Percentiles rank a stretch among this genome's conserved stretches.
Evolutionary conservation across 306 rosid species (phyloP).

Genomic region (Prunus kanzakura): DNA sequence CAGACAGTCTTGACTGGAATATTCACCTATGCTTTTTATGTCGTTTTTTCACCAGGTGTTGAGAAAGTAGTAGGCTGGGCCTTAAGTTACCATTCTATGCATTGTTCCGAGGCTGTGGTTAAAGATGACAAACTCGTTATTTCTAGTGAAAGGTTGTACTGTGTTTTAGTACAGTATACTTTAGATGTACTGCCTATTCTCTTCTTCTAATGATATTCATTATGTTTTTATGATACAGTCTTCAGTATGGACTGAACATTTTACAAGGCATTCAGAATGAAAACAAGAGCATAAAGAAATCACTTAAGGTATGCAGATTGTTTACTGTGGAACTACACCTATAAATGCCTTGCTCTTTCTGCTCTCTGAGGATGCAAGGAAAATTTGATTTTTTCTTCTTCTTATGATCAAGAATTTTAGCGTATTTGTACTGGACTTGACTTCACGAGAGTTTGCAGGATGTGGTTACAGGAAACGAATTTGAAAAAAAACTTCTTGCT

Average conservation of each 20-base stretch:
- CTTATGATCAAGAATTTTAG: background rate
- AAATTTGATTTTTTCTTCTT: background rate
- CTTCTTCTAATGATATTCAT: constrained; percentile 7
- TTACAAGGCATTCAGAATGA: constrained; percentile 72
- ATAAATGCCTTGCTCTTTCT: background rate
- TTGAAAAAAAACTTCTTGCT: constrained; percentile 85
- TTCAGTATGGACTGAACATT: constrained; percentile 65
- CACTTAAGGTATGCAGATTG: constrained; percentile 57
- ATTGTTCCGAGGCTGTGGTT: constrained; percentile 42
- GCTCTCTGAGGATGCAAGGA: background rate
- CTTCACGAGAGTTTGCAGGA: constrained; percentile 45
- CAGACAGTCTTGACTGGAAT: constrained; percentile 10
- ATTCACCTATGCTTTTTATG: constrained; percentile 9
- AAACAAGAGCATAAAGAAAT: constrained; percentile 70
- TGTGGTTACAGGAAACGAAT: constrained; percentile 90
- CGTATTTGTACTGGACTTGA: background rate
- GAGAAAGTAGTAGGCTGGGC: constrained; percentile 92
- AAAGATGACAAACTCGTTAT: constrained; percentile 58
- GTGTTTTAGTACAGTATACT: background rate
- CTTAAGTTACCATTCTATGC: constrained; percentile 70
- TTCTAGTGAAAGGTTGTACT: constrained; percentile 67
- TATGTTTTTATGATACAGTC: constrained; percentile 51
- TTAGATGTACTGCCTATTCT: background rate
- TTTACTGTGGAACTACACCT: background rate
- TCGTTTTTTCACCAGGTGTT: constrained; percentile 44